These are phyloP conservation scores for Neoboletus brunneissimus DNA, from an alignment of 768 basidiomycete species.

Conservation along the genomic window DNA sequence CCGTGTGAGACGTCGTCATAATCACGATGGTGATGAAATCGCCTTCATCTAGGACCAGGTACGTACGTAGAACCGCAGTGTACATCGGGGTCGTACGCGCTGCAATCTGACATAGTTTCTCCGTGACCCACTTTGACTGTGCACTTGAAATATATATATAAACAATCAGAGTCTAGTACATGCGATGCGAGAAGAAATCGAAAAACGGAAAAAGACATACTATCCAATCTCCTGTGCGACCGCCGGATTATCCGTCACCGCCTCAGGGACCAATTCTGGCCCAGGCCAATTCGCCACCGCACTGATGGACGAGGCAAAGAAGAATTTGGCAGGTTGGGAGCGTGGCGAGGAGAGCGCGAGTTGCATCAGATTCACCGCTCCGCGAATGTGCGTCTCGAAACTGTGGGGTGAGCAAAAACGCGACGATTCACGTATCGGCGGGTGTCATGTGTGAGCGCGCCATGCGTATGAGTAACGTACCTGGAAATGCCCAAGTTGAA, in stretches of 20 bases:
- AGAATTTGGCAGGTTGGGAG: conserved; percentile 39
- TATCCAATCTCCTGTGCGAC: conserved; percentile 35
- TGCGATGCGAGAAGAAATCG: background rate
- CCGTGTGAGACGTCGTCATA: conserved; percentile 1
- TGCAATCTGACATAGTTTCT: conserved; percentile 49
- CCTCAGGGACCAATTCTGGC: conserved; percentile 20
- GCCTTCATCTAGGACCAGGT: background rate
- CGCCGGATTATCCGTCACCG: conserved; percentile 21
- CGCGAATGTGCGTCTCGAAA: conserved; percentile 48
- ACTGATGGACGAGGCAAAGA: conserved; percentile 51
- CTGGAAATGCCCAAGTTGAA: conserved; percentile 41
- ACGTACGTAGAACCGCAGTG: conserved; percentile 22
- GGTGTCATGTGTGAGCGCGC: background rate
- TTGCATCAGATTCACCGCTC: conserved; percentile 49
- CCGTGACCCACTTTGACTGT: conserved; percentile 51
- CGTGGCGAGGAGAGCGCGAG: conserved; percentile 41
- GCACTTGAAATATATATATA: conserved; percentile 8
- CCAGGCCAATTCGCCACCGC: conserved; percentile 23
- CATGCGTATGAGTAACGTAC: background rate
- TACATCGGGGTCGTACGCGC: conserved; percentile 25
- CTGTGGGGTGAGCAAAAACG: conserved; percentile 1
- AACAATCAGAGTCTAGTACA: background rate
- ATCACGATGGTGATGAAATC: background rate
- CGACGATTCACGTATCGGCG: background rate
- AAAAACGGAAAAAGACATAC: conserved; percentile 16